phyloP scores from a whole-genome alignment of 768 basidiomycete genomes.

The Lactifluus subvellereus region DNA sequence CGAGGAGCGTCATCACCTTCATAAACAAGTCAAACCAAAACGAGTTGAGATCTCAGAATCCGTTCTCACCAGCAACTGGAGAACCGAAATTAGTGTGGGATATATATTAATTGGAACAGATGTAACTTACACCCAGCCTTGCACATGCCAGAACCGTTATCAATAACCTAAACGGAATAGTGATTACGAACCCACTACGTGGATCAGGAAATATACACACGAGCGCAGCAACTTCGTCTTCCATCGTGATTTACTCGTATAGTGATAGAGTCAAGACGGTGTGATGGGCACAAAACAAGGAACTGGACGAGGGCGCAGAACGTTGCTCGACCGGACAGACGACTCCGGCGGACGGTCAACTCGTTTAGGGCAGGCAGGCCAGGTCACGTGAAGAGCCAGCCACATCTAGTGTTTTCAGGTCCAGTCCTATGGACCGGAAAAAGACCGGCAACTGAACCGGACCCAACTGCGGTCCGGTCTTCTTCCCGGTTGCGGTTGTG shows the following conservation, averaged over 20 bases:
- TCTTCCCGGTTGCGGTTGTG: too few species aligned
- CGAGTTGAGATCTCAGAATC: neutral
- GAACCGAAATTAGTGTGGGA: neutral
- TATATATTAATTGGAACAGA: neutral
- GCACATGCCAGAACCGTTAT: conserved; percentile 99
- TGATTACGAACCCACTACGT: neutral
- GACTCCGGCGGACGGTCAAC: neutral
- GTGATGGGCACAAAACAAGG: conserved; percentile 1
- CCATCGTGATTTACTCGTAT: conserved; percentile 36
- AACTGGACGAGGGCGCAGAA: neutral
- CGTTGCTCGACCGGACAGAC: neutral
- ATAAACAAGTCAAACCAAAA: neutral
- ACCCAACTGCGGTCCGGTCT: too few species aligned
- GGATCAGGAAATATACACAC: conserved; percentile 29
- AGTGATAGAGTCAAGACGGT: neutral
- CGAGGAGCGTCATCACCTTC: conserved; percentile 83
- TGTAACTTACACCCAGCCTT: conserved; percentile 89
- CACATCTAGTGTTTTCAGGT: too few species aligned
- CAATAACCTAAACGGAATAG: conserved; percentile 55
- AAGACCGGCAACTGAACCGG: too few species aligned
- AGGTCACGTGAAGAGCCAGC: neutral
- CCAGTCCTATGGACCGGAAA: too few species aligned
- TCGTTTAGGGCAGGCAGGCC: neutral
- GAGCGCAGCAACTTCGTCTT: conserved; percentile 54
- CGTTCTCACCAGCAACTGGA: conserved; percentile 10